Evolutionary conservation across 306 rosid species (phyloP), one percentile per base, ranked within the genome.

Genomic region (Elaeagnus macrophylla): DNA sequence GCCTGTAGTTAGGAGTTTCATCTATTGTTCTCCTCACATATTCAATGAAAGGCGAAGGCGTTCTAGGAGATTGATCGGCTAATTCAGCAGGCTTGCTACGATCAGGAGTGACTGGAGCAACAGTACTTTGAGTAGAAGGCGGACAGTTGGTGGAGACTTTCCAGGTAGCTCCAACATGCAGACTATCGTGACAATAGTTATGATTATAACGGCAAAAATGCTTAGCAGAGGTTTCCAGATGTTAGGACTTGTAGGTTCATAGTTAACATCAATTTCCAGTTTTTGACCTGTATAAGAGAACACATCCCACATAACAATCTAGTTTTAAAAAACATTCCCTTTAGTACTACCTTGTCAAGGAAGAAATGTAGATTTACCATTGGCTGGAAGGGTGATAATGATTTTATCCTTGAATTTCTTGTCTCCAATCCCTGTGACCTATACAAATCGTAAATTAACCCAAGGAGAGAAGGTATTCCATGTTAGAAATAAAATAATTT

Each of bases 41-140:
- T 68, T 90, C 95, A 37, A 90, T 84, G 54, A 86, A 90, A 5
- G 95, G 97, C 83, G 81, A 88, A 9, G 97, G 97, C 6, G 94
- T 90, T 60, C 79, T 81, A 62, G 95, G 97, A 57, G 97, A 86
- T 65, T 55, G 67, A 50, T 91, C 89, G 0, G 59, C 67, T 44
- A 13, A 18, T 59, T 54, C 64, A 10, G 54, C 62, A 10, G 86
- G 70, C 42, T 76, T 76, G 68, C 78, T 62, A 46, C 72, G 81
- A 51, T 59, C 81, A 11, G 95, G 91, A 12, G 94, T 86, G 53
- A 19, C 13, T 5, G 94, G 88, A 12, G 79, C 69, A 20, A 77
- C 72, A 45, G 50, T 17, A 61, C 63, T 71, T 54, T 84, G 59
- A 14, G 82, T 19, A 61, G 73, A 59, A 16, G 81, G 63, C 40